Evolutionary conservation across 176 grass and related monocot genomes (phyloP), one percentile per base, ranked within the genome.

Genomic region (Musa itinerans): DNA sequence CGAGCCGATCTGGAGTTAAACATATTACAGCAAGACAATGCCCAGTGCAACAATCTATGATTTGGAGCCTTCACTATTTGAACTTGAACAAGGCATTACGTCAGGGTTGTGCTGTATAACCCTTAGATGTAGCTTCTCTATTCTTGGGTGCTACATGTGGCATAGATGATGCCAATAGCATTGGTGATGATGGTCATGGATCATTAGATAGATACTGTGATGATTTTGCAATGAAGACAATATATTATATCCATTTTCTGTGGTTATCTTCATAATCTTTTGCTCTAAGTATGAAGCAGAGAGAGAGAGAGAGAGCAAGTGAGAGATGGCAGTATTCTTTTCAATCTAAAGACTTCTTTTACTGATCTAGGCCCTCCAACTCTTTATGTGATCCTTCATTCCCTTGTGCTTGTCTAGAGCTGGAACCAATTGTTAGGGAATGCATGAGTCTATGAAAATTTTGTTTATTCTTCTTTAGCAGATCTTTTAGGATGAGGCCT

Each of bases 341-440:
- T 71, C n/a, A 22, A 10, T 20, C 34, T 11, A 11, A 24, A 19
- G 19, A 21, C 16, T 71, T 52, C 3, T 71, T 71, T 23, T 21
- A 52, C 15, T 52, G 21, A 22, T 52, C 52, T 26, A 52, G 68
- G 50, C 69, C 17, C 17, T 3, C 29, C 24, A 23, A 15, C 51
- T 73, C n/a, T 25, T 9, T 54, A 12, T 73, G 11, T 73, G 11
- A 73, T 73, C 48, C 52, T 73, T 53, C 50, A 73, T 54, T 8
- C 12, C 4, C 59, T 10, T 43, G 11, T 29, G 14, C 73, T 59
- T 56, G 54, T n/a, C 17, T 75, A 58, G 54, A 17, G 73, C 73
- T 59, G 73, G 54, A 75, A 26, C 17, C 25, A 58, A 59, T 57
- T 25, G 22, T 59, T 75, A 75, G 26, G 25, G 71, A 73, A 54